Percentiles rank a stretch among this genome's conserved stretches.
These are phyloP conservation scores for Candida ficus DNA, from an alignment of 805 yeast species.

Conservation along the genomic window DNA sequence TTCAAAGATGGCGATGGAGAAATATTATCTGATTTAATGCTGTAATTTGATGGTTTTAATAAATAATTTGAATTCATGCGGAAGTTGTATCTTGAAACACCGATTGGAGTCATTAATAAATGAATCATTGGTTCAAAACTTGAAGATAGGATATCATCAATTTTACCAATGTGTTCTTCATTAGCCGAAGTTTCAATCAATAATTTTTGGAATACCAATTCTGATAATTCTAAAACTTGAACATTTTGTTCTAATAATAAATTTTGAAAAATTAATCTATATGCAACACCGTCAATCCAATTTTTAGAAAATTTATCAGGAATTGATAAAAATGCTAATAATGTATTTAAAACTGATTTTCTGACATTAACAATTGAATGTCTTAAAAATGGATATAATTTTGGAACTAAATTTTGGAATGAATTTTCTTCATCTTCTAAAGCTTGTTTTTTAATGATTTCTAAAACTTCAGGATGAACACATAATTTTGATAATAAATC, in stretches of 20 bases:
- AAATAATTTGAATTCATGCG: conserved; percentile 73
- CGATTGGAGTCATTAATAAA: conserved; percentile 88
- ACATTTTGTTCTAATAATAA: conserved; percentile 82
- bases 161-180: conserved; percentile 24
- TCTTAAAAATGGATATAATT: conserved; percentile 85
- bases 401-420: conserved; percentile 77
- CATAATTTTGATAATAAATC: conserved; percentile 86
- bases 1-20: conserved; percentile 1
- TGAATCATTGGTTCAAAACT: conserved; percentile 60
- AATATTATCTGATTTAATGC: conserved; percentile 2
- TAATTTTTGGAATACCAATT: conserved; percentile 52
- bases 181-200: conserved; percentile 39
- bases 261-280: conserved; percentile 81
- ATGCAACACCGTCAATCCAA: conserved; percentile 75
- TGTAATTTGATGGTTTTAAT: conserved; percentile 72
- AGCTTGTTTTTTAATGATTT: conserved; percentile 62
- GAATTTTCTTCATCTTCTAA: conserved; percentile 45
- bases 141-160: conserved; percentile 35
- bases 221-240: conserved; percentile 61
- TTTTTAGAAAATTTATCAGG: conserved; percentile 45
- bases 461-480: conserved; percentile 71
- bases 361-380: conserved; percentile 92
- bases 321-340: conserved; percentile 66
- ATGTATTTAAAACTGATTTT: conserved; percentile 76
- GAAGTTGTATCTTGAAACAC: conserved; percentile 84